A percentile compares a stretch with the other conserved stretches of the same genome.
Conservation (phyloP, 169 alveolate species). For the Plasmodium knowlesi region DNA sequence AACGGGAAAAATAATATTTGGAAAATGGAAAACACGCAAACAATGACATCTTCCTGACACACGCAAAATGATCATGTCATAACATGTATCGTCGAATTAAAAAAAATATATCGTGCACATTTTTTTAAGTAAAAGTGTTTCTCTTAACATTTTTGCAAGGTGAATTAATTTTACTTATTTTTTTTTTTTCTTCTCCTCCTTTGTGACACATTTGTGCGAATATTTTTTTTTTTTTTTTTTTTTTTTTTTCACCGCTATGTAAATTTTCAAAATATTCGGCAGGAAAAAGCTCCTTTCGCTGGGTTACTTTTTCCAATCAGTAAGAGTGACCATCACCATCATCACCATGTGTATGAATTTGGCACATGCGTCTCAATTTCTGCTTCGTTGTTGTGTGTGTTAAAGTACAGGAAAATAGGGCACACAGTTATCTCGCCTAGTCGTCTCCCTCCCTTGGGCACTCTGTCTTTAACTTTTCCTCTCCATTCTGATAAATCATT, state of each 20-base stretch:
- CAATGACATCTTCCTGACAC: neutral
- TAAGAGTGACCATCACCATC: neutral
- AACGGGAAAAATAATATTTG: neutral
- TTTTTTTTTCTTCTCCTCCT: neutral
- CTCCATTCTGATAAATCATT: neutral
- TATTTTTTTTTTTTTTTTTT: neutral
- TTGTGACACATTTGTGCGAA: neutral
- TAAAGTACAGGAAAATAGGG: neutral
- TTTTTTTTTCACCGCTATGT: neutral
- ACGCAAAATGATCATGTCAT: neutral
- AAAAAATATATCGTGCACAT: neutral
- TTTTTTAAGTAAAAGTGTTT: neutral
- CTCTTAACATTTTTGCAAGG: conserved; percentile 2
- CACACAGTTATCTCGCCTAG: neutral
- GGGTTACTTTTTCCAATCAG: neutral
- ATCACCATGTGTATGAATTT: too few species aligned
- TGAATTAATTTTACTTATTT: neutral
- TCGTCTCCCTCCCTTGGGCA: neutral
- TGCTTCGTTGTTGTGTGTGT: neutral
- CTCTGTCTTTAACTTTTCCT: neutral
- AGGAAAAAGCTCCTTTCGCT: neutral
- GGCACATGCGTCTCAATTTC: neutral
- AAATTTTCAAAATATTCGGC: neutral
- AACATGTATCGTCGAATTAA: neutral
- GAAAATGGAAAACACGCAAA: neutral